Base-by-base conservation (phyloP, 768 basidiomycete genomes). In the Lentinula aciculospora region DNA sequence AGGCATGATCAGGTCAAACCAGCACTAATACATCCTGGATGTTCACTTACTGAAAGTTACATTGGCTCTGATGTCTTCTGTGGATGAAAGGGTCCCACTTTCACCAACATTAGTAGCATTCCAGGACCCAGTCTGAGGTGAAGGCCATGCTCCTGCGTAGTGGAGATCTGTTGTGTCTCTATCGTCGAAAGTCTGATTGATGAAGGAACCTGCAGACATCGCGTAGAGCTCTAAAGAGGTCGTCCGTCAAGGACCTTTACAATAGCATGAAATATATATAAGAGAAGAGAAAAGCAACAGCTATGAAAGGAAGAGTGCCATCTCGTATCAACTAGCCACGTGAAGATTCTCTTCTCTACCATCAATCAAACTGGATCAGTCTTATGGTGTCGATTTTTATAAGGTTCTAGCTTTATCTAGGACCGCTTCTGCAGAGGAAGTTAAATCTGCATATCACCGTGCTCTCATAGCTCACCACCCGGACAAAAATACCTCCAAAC, bases 361-460 rank as follows among this genome's bases (percentile, higher is more conserved):
- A 31, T 51, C 34, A 3, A 19, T 15, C 63, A 60, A 61, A 23
- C 64, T 63, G 65, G 62, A 63, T 48, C 40, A 27, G 23, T 17
- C 53, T 47, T 46, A 49, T 12, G n/a, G 34, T 39, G 23, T 69
- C 58, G 76, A 89, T 71, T 86, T 80, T 65, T 92, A 92, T 69
- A 67, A 68, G 23, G 63, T 89, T 42, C 82, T 92, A 58, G 70
- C 74, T 8, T 61, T 89, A 46, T 60, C 78, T 2, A 75, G 67
- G 29, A 68, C 81, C 66, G 83, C 85, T 17, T 73, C 81, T 1
- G 45, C 66, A 4, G 64, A 69, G 23, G 81, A 89, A 51, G 78
- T 92, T 67, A 93, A 89, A 70, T 63, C 71, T 10, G 89, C 83
- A 8, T 81, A 81, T 60, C 89, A 84, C 64, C 80, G 78, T 29